Evolutionary conservation across 2,329 filamentous ascomycete species (phyloP).

Genomic region (Xylaria multiplex): DNA sequence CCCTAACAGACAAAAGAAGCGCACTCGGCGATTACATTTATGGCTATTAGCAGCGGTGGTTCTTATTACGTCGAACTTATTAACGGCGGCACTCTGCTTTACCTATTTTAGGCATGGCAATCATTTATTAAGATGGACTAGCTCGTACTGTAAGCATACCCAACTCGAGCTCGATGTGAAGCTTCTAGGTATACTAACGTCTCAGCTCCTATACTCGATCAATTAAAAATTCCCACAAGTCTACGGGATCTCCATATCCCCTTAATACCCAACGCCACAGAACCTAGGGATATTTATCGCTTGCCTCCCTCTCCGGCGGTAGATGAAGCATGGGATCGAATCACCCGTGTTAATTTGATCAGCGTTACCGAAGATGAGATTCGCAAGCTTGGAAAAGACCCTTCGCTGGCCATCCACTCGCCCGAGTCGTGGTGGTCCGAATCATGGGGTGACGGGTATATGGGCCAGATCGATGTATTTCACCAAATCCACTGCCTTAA

Average conservation of each 20-base stretch:
- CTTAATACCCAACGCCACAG: conserved; percentile 19
- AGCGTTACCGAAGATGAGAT: conserved; percentile 17
- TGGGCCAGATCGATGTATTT: conserved; percentile 23
- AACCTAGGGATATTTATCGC: conserved; percentile 22
- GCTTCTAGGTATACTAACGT: not conserved
- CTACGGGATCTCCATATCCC: conserved; percentile 5
- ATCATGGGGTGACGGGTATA: conserved; percentile 1
- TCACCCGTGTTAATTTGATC: conserved; percentile 7
- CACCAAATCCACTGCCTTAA: conserved; percentile 35
- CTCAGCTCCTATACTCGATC: not conserved
- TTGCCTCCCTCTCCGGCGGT: conserved; percentile 23
- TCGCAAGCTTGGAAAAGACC: conserved; percentile 18
- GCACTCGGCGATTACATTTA: not conserved
- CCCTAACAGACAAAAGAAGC: not conserved
- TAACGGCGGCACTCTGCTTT: conserved; percentile 1
- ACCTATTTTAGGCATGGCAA: not conserved
- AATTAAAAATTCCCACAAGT: not conserved
- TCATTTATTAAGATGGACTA: not conserved
- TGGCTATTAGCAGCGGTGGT: not conserved
- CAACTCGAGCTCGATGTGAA: not conserved
- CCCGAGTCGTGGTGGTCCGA: conserved; percentile 2
- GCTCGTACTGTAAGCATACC: not conserved
- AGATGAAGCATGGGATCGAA: conserved; percentile 28
- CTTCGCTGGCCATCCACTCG: conserved; percentile 2
- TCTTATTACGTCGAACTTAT: not conserved